phyloP scores from a whole-genome alignment of 2,329 filamentous ascomycete species.

The Aspergillus sp. region DNA sequence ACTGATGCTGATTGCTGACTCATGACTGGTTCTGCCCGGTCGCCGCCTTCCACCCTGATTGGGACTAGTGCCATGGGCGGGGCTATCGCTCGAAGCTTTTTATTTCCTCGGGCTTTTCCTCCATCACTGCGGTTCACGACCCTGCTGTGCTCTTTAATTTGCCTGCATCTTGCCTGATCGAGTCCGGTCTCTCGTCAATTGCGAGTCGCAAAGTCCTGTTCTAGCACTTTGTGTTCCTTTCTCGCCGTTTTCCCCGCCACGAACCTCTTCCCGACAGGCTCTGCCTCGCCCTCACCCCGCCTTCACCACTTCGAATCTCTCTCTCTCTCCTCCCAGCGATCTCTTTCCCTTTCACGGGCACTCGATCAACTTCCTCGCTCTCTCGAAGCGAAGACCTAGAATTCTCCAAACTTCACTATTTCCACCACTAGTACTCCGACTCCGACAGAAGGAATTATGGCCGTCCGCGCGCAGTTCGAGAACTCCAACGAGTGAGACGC shows the following conservation, averaged over 20 bases:
- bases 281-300: conserved; percentile 2
- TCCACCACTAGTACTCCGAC: background rate
- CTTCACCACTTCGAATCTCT: conserved; percentile 1
- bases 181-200: background rate
- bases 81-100: conserved; percentile 10
- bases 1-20: conserved; percentile 10
- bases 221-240: background rate
- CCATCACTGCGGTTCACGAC: background rate
- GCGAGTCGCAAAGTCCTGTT: background rate
- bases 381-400: background rate
- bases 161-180: background rate
- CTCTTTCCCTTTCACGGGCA: background rate
- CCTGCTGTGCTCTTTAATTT: background rate
- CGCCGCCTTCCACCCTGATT: conserved; percentile 15
- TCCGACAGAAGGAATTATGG: conserved; percentile 36
- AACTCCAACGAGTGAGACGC: conserved; percentile 51
- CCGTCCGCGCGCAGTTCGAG: conserved; percentile 53
- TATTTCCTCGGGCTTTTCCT: conserved; percentile 14
- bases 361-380: background rate
- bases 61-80: conserved; percentile 20
- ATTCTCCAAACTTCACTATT: background rate
- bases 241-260: background rate
- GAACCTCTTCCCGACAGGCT: background rate
- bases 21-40: conserved; percentile 14
- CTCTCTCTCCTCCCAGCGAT: background rate